Conservation (phyloP, 441 rosid species). For the Raphanus hybrid region DNA sequence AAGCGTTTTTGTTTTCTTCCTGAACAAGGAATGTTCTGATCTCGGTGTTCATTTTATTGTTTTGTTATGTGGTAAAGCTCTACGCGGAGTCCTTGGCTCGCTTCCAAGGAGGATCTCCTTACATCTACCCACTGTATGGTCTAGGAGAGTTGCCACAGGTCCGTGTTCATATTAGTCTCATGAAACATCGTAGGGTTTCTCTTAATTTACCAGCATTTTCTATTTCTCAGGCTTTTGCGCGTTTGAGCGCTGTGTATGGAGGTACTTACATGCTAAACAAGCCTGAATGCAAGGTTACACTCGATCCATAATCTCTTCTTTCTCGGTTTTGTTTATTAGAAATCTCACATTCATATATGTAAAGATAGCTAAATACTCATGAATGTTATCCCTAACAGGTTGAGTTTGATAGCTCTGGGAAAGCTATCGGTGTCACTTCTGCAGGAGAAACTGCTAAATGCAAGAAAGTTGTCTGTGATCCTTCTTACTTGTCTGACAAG, state of each 20-base stretch:
- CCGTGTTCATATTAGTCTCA: background rate
- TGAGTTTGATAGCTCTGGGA: constrained; percentile 64
- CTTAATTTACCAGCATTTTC: background rate
- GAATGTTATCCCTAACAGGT: constrained; percentile 46
- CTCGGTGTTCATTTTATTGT: background rate
- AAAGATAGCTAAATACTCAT: background rate
- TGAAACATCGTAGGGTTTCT: background rate
- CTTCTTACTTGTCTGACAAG: constrained; percentile 70
- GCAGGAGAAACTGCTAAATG: constrained; percentile 81
- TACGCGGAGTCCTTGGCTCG: constrained; percentile 78
- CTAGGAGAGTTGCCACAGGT: constrained; percentile 83
- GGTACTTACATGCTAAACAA: constrained; percentile 89
- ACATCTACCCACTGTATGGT: constrained; percentile 74
- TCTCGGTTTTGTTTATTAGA: background rate
- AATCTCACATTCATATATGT: background rate
- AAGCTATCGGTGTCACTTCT: constrained; percentile 67
- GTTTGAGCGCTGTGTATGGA: constrained; percentile 78
- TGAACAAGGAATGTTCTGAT: background rate
- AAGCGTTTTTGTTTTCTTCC: background rate
- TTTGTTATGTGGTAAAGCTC: constrained; percentile 47
- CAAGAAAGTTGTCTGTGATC: constrained; percentile 78
- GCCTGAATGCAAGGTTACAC: constrained; percentile 69
- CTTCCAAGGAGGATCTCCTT: constrained; percentile 78
- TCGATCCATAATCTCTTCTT: background rate
- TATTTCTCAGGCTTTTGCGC: constrained; percentile 66